Percentiles rank a stretch among this genome's conserved stretches.
phyloP scores from a whole-genome alignment of 129 eudicot genomes.

The Flaveria bidentis region DNA sequence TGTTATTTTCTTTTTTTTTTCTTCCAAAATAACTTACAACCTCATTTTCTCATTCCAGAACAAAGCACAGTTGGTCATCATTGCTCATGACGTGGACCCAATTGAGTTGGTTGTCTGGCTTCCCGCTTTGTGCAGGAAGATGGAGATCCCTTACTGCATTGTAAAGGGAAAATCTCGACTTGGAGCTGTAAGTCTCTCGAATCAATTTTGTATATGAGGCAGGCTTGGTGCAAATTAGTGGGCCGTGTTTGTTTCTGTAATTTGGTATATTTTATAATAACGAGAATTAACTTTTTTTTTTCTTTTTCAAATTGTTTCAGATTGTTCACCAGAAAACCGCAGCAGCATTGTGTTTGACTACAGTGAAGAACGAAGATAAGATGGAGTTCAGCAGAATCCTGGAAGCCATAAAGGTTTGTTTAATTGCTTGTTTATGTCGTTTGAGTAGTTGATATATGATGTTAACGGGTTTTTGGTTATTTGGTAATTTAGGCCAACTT shows the following conservation, averaged over 20 bases:
- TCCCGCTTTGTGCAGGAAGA: constrained; percentile 89
- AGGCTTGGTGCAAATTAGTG: too few relatives aligned
- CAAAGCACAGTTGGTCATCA: constrained; percentile 85
- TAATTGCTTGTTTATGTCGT: background rate
- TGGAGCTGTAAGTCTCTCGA: constrained; percentile 51
- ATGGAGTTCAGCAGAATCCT: constrained; percentile 83
- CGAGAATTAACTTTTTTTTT: background rate
- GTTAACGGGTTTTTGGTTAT: background rate
- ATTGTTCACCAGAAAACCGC: constrained; percentile 95
- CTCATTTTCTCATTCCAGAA: constrained; percentile 49
- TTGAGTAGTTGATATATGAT: background rate
- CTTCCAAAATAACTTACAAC: background rate
- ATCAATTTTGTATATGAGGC: background rate
- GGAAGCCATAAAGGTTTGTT: constrained; percentile 84
- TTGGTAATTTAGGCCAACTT: constrained; percentile 64
- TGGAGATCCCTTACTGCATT: constrained; percentile 94
- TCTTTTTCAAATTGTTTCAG: constrained; percentile 31
- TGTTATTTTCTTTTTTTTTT: background rate
- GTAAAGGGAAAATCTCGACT: constrained; percentile 60
- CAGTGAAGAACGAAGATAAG: constrained; percentile 90
- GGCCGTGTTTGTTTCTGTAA: background rate
- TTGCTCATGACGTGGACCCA: constrained; percentile 97
- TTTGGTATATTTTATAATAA: background rate
- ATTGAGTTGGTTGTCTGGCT: constrained; percentile 98
- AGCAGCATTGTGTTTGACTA: constrained; percentile 76